Percentiles rank a stretch among this genome's conserved stretches.
Evolutionary conservation across 2,329 filamentous ascomycete genomes (phyloP).

Genomic region (Calycina herbarum): DNA sequence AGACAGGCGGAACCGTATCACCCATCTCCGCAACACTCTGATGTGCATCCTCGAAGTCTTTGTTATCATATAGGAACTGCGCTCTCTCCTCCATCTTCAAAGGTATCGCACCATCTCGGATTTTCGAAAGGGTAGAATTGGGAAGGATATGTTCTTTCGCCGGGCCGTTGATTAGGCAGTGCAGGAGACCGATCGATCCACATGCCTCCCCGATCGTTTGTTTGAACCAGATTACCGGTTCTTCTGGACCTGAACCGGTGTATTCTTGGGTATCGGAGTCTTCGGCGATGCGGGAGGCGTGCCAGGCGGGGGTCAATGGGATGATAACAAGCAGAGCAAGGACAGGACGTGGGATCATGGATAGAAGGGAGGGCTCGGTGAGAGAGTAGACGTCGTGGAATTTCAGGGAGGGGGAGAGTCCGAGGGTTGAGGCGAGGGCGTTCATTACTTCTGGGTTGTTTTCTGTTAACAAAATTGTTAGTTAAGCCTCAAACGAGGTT

Average conservation of each 20-base stretch:
- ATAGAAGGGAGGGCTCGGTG: slow-evolving; percentile 80
- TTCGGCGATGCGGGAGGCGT: slow-evolving; percentile 73
- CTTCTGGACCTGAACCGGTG: slow-evolving; percentile 66
- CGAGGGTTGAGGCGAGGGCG: slow-evolving; percentile 77
- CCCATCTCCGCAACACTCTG: slow-evolving; percentile 82
- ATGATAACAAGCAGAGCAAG: slow-evolving; percentile 92
- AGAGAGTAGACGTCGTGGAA: slow-evolving; percentile 95
- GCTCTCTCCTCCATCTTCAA: slow-evolving; percentile 68
- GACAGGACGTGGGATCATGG: slow-evolving; percentile 86
- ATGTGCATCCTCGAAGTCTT: slow-evolving; percentile 77
- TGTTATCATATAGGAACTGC: slow-evolving; percentile 74
- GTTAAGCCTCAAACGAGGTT: not conserved
- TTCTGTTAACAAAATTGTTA: slow-evolving; percentile 43
- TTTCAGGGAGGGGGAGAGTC: slow-evolving; percentile 70
- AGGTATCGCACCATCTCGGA: slow-evolving; percentile 70
- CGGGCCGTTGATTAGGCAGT: slow-evolving; percentile 77
- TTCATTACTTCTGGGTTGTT: slow-evolving; percentile 91
- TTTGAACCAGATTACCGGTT: slow-evolving; percentile 89
- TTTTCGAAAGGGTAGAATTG: slow-evolving; percentile 50
- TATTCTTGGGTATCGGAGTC: slow-evolving; percentile 67
- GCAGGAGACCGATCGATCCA: slow-evolving; percentile 84
- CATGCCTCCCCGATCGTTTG: slow-evolving; percentile 97
- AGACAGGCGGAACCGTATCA: slow-evolving; percentile 70
- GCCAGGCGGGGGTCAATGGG: slow-evolving; percentile 79
- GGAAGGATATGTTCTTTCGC: slow-evolving; percentile 74